These are phyloP conservation scores for Fusarium chlamydosporum DNA, from an alignment of 2,329 filamentous ascomycete species.

Conservation along the genomic window DNA sequence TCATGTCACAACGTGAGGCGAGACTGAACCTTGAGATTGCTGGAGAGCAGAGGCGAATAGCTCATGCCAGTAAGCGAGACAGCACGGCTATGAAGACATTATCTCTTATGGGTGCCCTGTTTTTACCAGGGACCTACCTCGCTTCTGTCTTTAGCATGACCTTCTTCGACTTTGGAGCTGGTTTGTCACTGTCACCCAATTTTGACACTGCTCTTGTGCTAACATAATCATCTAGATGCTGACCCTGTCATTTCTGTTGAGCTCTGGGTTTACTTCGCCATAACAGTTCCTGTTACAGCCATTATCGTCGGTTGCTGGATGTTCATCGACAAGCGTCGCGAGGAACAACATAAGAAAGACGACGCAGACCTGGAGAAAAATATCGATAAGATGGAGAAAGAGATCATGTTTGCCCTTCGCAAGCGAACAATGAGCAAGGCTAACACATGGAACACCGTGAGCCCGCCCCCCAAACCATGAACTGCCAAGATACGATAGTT, in stretches of 20 bases:
- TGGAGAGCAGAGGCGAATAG: slow-evolving; percentile 70
- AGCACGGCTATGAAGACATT: slow-evolving; percentile 76
- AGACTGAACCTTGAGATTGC: slow-evolving; percentile 75
- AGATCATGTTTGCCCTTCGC: slow-evolving; percentile 69
- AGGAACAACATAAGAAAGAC: slow-evolving; percentile 63
- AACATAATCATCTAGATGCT: slow-evolving; percentile 45
- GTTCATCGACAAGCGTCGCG: slow-evolving; percentile 66
- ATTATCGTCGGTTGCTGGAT: slow-evolving; percentile 69
- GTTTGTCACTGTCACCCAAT: slow-evolving; percentile 48
- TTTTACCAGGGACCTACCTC: slow-evolving; percentile 73
- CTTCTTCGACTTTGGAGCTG: slow-evolving; percentile 73
- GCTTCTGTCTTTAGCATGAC: slow-evolving; percentile 76
- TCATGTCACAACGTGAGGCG: slow-evolving; percentile 75
- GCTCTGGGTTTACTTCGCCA: slow-evolving; percentile 75
- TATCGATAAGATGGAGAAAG: slow-evolving; percentile 69
- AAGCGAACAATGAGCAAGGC: slow-evolving; percentile 70
- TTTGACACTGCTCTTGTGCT: not conserved
- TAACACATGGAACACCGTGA: slow-evolving; percentile 65
- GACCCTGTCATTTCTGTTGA: slow-evolving; percentile 63
- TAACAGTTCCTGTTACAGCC: slow-evolving; percentile 71
- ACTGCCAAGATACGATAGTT: not conserved
- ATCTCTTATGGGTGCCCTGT: slow-evolving; percentile 73
- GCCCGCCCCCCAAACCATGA: slow-evolving; percentile 49
- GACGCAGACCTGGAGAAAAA: slow-evolving; percentile 67
- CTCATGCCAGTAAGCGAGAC: slow-evolving; percentile 72